Conservation (phyloP, 2,329 filamentous ascomycete species). For the Thermothelomyces thermophilus region DNA sequence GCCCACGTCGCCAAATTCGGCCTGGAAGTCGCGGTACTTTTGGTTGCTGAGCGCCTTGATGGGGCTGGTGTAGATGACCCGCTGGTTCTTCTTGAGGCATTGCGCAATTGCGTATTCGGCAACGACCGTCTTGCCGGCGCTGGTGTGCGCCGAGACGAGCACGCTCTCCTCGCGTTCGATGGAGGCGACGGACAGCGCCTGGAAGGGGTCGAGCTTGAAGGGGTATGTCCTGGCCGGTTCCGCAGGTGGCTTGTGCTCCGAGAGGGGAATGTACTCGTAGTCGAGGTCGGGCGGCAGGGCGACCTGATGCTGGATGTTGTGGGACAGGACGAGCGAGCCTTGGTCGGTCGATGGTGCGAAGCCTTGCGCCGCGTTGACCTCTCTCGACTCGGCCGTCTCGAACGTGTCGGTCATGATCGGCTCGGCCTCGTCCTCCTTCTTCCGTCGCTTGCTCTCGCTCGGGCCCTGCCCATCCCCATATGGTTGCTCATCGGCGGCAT, state of each 20-base stretch:
- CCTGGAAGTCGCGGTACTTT: conserved; percentile 94
- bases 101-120: conserved; percentile 98
- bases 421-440: conserved; percentile 58
- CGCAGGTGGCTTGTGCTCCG: conserved; percentile 83
- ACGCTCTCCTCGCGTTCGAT: conserved; percentile 97
- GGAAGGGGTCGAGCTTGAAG: conserved; percentile 95
- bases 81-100: conserved; percentile 92
- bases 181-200: conserved; percentile 86
- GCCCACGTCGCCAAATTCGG: conserved; percentile 92
- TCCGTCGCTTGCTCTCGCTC: conserved; percentile 54
- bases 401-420: conserved; percentile 90
- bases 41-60: conserved; percentile 99
- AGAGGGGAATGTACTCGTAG: conserved; percentile 92
- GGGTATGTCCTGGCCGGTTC: conserved; percentile 77
- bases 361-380: conserved; percentile 74
- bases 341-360: conserved; percentile 56
- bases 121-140: conserved; percentile 95
- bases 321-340: conserved; percentile 72
- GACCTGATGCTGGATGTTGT: conserved; percentile 98
- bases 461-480: conserved; percentile 28
- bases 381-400: conserved; percentile 87
- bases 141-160: conserved; percentile 92
- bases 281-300: conserved; percentile 88
- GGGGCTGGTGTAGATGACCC: conserved; percentile 97
- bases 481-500: conserved; percentile 13